phyloP scores from a whole-genome alignment of 306 rosid species.

The Ormosia semicastrata region DNA sequence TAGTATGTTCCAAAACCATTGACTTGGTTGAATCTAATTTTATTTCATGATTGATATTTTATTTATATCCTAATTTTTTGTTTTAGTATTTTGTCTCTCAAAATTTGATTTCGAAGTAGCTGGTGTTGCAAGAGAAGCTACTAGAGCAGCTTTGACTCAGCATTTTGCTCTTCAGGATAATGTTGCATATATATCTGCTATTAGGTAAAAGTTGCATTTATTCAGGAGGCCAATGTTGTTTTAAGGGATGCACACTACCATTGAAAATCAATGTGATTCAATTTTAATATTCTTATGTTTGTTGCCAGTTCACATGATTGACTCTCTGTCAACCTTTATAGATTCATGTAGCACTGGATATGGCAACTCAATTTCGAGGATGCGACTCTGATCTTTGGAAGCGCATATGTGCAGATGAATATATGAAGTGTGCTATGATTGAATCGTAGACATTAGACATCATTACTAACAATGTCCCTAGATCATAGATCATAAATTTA shows the following conservation, averaged over 20 bases:
- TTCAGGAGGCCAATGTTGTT: not conserved
- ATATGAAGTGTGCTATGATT: slow-evolving; percentile 77
- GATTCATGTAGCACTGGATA: slow-evolving; percentile 73
- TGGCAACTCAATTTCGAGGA: slow-evolving; percentile 68
- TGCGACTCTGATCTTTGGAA: slow-evolving; percentile 70
- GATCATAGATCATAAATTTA: too few species aligned
- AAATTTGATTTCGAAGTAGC: slow-evolving; percentile 52
- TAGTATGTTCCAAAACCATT: too few species aligned
- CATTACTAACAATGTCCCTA: too few species aligned
- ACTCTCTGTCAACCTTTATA: slow-evolving; percentile 40
- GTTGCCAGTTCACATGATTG: not conserved
- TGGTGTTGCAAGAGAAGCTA: slow-evolving; percentile 98
- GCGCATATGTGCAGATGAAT: slow-evolving; percentile 72
- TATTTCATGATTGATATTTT: not conserved
- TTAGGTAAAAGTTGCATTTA: slow-evolving; percentile 28
- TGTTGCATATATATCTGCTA: slow-evolving; percentile 51
- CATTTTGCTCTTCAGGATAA: slow-evolving; percentile 82
- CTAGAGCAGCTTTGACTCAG: slow-evolving; percentile 98
- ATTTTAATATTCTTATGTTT: not conserved
- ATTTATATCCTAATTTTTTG: not conserved
- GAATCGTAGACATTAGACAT: too few species aligned
- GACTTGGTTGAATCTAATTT: not conserved
- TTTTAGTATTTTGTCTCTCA: not conserved
- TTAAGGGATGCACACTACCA: too few species aligned
- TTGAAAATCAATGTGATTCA: slow-evolving; percentile 1